Evolutionary conservation across 768 basidiomycete species (phyloP).

Genomic region (Fomitopsis serialis): DNA sequence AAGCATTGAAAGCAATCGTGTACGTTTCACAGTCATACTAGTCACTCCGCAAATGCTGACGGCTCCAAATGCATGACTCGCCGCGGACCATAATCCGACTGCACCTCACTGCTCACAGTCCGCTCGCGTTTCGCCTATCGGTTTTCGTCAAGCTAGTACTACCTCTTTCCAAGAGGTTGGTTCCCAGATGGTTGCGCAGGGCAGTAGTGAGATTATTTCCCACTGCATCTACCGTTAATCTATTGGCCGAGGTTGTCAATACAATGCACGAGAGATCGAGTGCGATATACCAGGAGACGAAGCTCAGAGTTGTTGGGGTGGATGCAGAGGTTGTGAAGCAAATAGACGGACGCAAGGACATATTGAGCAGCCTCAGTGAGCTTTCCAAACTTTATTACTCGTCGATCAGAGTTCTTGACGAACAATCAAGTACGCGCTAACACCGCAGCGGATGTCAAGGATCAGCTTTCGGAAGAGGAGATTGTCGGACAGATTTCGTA

Average conservation of each 20-base stretch:
- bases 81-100: slow-evolving; percentile 27
- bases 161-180: not conserved
- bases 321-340: slow-evolving; percentile 20
- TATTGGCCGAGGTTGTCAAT: slow-evolving; percentile 32
- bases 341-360: slow-evolving; percentile 34
- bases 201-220: slow-evolving; percentile 6
- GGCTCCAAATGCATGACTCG: no score
- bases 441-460: slow-evolving; percentile 6
- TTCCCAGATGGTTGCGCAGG: not conserved
- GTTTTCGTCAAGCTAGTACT: slow-evolving; percentile 25
- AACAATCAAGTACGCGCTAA: slow-evolving; percentile 24
- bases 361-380: slow-evolving; percentile 31
- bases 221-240: not conserved
- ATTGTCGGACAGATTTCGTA: slow-evolving; percentile 24
- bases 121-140: slow-evolving; percentile 28
- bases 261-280: slow-evolving; percentile 38
- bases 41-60: no score
- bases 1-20: slow-evolving; percentile 22
- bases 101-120: slow-evolving; percentile 17
- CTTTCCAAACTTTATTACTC: not conserved
- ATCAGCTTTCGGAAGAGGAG: slow-evolving; percentile 20
- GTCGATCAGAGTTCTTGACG: no score
- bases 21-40: slow-evolving; percentile 13
- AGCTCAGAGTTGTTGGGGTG: slow-evolving; percentile 14
- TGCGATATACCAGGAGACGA: slow-evolving; percentile 34